Evolutionary conservation across 176 grass and related monocot species (phyloP), one percentile per base, ranked within the genome.

Genomic region (Lolium multiflorum): DNA sequence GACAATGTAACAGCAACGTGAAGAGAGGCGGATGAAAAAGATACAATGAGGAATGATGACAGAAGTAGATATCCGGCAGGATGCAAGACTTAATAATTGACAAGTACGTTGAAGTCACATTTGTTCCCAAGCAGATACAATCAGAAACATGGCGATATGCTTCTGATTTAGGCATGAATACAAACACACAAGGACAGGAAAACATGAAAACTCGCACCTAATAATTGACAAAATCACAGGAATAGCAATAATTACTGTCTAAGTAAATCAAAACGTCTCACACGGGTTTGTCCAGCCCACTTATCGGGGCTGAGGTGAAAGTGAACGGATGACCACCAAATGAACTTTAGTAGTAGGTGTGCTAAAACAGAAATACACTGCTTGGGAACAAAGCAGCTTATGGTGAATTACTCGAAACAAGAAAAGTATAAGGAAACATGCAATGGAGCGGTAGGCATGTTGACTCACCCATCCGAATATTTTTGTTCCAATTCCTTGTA

Each of bases 401-500:
- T 57, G 56, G 68, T 47, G 67, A 48, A 37, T 38, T 74, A 37
- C 31, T 74, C n/a, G 11, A 31, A 50, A 17, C n/a, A 80, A 73
- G 15, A 56, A 48, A 81, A 82, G 28, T 46, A 54, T 2, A 43
- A 50, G 41, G 28, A 38, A 67, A 25, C 8, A 41, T 38, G 26
- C 59, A 51, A 84, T n/a, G 0, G 16, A 58, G 56, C 12, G 48
- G 26, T 8, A 58, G 38, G 11, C 65, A 74, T 56, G 38, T 58
- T 24, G 72, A 83, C 89, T 91, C 85, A 98, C 96, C 90, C 93
- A 72, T 94, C 93, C 71, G 83, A 88, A 87, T 98, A 94, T 84
- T 88, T 94, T 89, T 96, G 87, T 74, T 94, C 93, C 86, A 98
- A 79, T 65, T 91, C 84, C 84, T 92, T 96, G 90, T 96, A 96